Base-by-base conservation (phyloP, 345 rosid genomes). In the Sonneratia alba region DNA sequence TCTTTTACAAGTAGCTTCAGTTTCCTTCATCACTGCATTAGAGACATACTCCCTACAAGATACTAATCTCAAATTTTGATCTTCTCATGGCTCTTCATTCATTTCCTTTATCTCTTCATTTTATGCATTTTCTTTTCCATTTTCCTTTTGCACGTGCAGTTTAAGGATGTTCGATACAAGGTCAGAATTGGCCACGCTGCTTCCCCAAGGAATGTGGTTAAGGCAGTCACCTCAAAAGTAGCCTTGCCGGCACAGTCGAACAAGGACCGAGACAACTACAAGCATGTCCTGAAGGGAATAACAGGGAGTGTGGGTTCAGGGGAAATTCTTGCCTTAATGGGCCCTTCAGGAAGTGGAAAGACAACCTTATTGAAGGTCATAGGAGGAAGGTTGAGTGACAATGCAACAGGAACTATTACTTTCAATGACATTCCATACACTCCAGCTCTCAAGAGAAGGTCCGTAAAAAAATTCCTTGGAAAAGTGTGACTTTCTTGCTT, bases 281-380 rank as follows among this genome's bases (percentile, higher is more conserved):
- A 90, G 83, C 85, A 85, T 36, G 90, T 95, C 72, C 75, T 95
- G 56, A 89, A 89, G 73, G 99, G 98, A 19, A 85, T 95, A 42
- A 89, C 97, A 27, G 97, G 99, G 68, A 85, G 98, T 78, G 83
- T 91, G 0, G 89, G 97, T 73, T 95, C 99, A 5, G 99, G 94
- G 9, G 94, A 95, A 77, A 89, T 95, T 69, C 94, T 95, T 47
- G 98, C 96, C 36, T 53, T 90, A 11, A 95, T 95, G 99, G 99
- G 98, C 77, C 98, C 99, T 86, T 90, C 99, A 6, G 99, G 99
- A 36, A 95, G 98, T 73, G 99, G 98, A 16, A 95, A 95, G 78
- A 95, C 99, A 75, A 92, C 96, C 64, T 78, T 95, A 74, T 78
- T 92, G 76, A 95, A 88, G 82, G 87, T 89, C 38, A 81, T 95